Conservation (phyloP, 345 rosid genomes). For the Eucalyptus sp. region DNA sequence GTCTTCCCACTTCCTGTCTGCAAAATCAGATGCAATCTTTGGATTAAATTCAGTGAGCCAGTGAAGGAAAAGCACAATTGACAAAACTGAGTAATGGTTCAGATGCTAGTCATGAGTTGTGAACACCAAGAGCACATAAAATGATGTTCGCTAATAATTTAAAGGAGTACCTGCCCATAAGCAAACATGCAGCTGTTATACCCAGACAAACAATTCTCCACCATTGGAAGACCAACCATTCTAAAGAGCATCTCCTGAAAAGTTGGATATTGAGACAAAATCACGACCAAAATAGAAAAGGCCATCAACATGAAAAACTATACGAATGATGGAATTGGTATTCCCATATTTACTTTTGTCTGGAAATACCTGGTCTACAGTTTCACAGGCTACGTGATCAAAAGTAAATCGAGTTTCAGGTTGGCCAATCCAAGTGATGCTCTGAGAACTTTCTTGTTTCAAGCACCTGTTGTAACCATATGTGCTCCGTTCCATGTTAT, state of each 20-base stretch:
- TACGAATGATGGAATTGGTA: neutral
- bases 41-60: neutral
- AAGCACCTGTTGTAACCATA: slow-evolving; percentile 76
- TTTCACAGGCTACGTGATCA: slow-evolving; percentile 92
- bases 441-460: slow-evolving; percentile 85
- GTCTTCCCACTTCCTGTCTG: slow-evolving; percentile 99
- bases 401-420: slow-evolving; percentile 82
- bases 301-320: neutral
- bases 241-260: slow-evolving; percentile 80
- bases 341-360: neutral
- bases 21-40: slow-evolving; percentile 4
- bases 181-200: slow-evolving; percentile 98
- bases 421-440: slow-evolving; percentile 74
- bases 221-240: slow-evolving; percentile 88
- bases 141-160: neutral
- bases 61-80: neutral
- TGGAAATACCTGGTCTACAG: slow-evolving; percentile 68
- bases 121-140: neutral
- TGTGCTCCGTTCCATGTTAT: slow-evolving; percentile 58
- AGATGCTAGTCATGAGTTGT: neutral
- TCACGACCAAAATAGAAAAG: neutral
- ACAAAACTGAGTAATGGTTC: neutral
- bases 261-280: neutral
- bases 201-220: slow-evolving; percentile 95
- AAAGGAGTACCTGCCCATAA: slow-evolving; percentile 77